These are phyloP conservation scores for Acer campestre DNA, from an alignment of 345 rosid genomes.

Conservation along the genomic window DNA sequence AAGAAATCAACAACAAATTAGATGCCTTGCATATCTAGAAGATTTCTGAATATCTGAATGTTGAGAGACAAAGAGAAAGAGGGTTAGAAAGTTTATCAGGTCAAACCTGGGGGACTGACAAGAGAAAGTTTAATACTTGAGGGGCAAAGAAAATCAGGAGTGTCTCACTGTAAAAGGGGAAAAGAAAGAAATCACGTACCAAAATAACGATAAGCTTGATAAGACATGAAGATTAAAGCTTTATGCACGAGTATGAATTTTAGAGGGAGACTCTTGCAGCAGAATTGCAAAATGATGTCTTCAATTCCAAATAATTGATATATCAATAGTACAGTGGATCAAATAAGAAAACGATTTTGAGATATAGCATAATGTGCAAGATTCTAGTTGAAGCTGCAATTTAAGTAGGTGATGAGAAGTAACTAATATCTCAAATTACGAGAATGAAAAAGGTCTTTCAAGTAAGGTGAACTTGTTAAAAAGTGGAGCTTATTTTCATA, in stretches of 20 bases:
- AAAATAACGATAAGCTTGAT: constrained; percentile 15
- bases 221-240: constrained; percentile 2
- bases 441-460: not conserved
- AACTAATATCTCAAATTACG: not conserved
- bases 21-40: constrained; percentile 14
- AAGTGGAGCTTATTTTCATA: not conserved
- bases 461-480: not conserved
- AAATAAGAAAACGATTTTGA: not conserved
- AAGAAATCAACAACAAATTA: constrained; percentile 31
- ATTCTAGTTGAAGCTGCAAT: not conserved
- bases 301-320: not conserved
- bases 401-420: not conserved
- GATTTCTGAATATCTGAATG: constrained; percentile 1
- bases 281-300: not conserved
- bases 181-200: constrained; percentile 19
- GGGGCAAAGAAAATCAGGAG: constrained; percentile 90
- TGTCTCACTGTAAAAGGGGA: constrained; percentile 69
- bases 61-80: constrained; percentile 14
- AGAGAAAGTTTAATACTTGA: constrained; percentile 87
- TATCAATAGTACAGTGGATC: not conserved
- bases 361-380: not conserved
- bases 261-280: not conserved
- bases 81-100: constrained; percentile 17
- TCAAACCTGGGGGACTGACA: constrained; percentile 92
- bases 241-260: not conserved